phyloP scores from a whole-genome alignment of 192 early-diverging fungal genomes.

The Rhizophagus prolifer region DNA sequence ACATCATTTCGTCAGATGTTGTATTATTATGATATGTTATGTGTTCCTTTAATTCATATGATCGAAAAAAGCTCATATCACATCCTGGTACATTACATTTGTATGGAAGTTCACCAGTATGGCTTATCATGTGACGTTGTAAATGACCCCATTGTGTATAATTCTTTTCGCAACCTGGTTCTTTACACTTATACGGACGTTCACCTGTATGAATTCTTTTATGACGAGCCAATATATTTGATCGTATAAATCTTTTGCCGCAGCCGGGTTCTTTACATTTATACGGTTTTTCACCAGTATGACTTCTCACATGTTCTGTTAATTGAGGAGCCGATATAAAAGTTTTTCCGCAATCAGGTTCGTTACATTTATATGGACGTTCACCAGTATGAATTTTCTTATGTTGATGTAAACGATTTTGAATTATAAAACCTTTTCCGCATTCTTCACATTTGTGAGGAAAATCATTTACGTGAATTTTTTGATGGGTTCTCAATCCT shows the following conservation, averaged over 20 bases:
- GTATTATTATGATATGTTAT: background rate
- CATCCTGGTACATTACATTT: background rate
- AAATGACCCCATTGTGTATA: too few species aligned
- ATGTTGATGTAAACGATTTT: background rate
- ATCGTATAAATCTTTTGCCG: background rate
- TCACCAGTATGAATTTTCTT: background rate
- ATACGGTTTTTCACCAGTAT: background rate
- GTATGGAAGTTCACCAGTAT: background rate
- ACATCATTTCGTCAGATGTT: background rate
- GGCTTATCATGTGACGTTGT: background rate
- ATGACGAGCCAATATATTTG: background rate
- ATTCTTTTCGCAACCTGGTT: background rate
- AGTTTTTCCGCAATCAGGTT: background rate
- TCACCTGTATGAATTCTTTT: background rate
- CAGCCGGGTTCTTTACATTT: conserved; percentile 2
- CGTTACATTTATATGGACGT: background rate
- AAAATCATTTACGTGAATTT: background rate
- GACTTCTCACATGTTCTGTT: background rate
- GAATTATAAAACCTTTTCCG: background rate
- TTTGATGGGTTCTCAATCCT: background rate
- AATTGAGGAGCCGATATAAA: background rate
- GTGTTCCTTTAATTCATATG: background rate
- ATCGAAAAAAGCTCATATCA: background rate
- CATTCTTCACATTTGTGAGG: background rate
- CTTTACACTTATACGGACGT: background rate